phyloP scores from a whole-genome alignment of 164 flowering plant species.

The Berberis vulgaris region DNA sequence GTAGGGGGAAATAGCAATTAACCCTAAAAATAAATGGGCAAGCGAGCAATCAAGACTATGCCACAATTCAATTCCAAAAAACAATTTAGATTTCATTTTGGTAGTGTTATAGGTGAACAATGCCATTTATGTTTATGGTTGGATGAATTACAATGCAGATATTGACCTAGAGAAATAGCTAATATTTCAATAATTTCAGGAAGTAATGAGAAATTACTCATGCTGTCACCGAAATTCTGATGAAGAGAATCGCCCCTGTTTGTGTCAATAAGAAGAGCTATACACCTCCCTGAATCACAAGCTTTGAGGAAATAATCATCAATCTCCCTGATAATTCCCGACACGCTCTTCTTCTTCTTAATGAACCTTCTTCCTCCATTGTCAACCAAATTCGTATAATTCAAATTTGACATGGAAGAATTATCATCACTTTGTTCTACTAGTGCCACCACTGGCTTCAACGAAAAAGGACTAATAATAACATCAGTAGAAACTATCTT shows the following conservation, averaged over 20 bases:
- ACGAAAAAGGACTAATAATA: constrained; percentile 11
- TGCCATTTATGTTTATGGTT: too few species aligned
- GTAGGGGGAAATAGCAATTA: too few species aligned
- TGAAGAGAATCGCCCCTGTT: constrained; percentile 25
- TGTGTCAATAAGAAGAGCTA: constrained; percentile 59
- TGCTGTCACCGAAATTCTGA: constrained; percentile 32
- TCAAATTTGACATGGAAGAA: constrained; percentile 48
- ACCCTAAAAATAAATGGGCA: too few species aligned
- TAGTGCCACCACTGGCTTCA: constrained; percentile 25
- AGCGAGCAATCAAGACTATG: too few species aligned
- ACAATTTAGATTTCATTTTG: too few species aligned
- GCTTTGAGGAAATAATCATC: constrained; percentile 84
- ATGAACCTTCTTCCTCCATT: constrained; percentile 24
- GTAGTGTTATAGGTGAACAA: too few species aligned
- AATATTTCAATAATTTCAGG: background rate
- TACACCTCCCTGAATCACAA: constrained; percentile 47
- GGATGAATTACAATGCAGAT: too few species aligned
- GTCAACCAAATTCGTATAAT: constrained; percentile 37
- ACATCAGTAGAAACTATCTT: constrained; percentile 7
- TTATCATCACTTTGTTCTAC: constrained; percentile 20
- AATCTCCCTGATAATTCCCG: constrained; percentile 52
- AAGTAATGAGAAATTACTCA: constrained; percentile 30
- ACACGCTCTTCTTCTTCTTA: constrained; percentile 45
- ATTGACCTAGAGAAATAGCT: too few species aligned
- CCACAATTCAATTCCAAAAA: too few species aligned